Base-by-base conservation (phyloP, 805 yeast genomes). In the Candida endomychidarum region DNA sequence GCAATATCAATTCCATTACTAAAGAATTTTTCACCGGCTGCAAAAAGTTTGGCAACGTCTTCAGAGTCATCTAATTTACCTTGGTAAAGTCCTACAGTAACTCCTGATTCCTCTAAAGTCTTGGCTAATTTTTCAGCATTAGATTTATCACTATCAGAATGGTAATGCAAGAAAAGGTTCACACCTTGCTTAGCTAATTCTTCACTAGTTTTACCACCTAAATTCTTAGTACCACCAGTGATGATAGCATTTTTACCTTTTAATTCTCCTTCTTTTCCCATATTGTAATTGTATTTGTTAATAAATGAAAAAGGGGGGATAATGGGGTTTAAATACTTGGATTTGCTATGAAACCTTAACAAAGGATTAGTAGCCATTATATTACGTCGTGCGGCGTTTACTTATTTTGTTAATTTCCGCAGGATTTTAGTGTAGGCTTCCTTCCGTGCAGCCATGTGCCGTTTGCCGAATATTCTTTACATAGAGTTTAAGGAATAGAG, bases 211-310 rank as follows among this genome's bases (percentile, higher is more conserved):
- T 60, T 58, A 12, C 63, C 76, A 25, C 86, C 86, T 40, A 80
- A 65, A 56, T 79, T 79, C 66, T 79, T 80, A 49, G 72, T 74
- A 25, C 83, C 84, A 34, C 85, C 85, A 16, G 83, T 71, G 54
- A 80, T 70, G 24, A 79, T 36, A 8, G 76, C 80, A 37, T 71
- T 65, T 55, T 79, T 75, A 38, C 78, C 81, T 46, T 53, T 49
- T 24, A 57, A 47, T 20, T 50, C 41, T 20, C 48, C 44, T 14
- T 40, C 41, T 31, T 41, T 48, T 34, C 29, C 7, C 41, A 37
- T 37, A 20, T 14, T 34, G 5, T 20, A 20, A 9, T 16, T n/a
- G n/a, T n/a, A n/a, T n/a, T n/a, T n/a, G n/a, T n/a, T n/a, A n/a
- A n/a, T n/a, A n/a, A n/a, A n/a, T n/a, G n/a, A n/a, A n/a, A n/a